Conservation (phyloP, 441 rosid genomes). For the Raphanus hybrid region DNA sequence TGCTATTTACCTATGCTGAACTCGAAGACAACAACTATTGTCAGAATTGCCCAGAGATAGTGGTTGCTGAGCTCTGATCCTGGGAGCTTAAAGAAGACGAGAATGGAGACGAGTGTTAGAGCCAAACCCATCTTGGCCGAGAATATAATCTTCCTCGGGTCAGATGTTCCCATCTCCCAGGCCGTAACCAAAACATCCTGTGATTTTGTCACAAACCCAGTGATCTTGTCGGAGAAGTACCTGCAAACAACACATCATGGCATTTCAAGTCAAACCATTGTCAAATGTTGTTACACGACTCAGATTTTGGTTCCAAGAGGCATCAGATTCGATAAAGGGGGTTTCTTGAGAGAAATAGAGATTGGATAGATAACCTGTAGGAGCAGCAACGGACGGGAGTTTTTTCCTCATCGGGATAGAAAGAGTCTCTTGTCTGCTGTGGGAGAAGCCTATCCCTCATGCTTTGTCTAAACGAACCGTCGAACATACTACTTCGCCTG, state of each 20-base stretch:
- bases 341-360: neutral
- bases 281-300: neutral
- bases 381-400: conserved; percentile 31
- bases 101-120: conserved; percentile 55
- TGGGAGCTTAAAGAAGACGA: conserved; percentile 62
- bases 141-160: conserved; percentile 73
- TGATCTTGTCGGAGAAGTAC: conserved; percentile 43
- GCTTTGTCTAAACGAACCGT: conserved; percentile 48
- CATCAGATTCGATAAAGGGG: neutral
- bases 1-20: conserved; percentile 63
- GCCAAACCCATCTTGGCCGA: conserved; percentile 77
- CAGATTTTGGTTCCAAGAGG: neutral
- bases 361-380: conserved; percentile 35
- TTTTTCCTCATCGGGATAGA: conserved; percentile 17
- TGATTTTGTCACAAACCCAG: conserved; percentile 29
- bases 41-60: conserved; percentile 78
- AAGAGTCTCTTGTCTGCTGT: conserved; percentile 38
- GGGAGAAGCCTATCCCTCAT: conserved; percentile 52
- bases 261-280: neutral
- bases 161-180: conserved; percentile 67
- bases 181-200: conserved; percentile 47
- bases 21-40: conserved; percentile 70
- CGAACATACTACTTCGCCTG: conserved; percentile 48
- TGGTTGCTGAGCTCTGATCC: conserved; percentile 53
- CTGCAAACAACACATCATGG: conserved; percentile 27